Base-by-base conservation (phyloP, 2,329 filamentous ascomycete species). In the Teratosphaeria pseudoeucalypti region DNA sequence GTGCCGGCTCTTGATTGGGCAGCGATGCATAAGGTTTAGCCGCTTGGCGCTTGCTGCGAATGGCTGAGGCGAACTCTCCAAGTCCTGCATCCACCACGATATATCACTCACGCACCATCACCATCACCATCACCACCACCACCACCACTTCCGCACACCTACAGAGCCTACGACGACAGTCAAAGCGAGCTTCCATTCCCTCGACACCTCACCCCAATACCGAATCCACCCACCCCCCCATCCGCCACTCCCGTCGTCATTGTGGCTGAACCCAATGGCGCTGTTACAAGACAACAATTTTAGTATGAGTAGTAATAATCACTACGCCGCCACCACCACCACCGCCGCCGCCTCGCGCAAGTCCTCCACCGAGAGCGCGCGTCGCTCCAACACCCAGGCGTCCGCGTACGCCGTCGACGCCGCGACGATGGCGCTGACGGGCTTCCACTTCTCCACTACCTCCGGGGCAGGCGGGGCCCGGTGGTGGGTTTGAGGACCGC, bases 381-480 rank as follows among this genome's bases (percentile, higher is more conserved):
- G 82, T 70, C 82, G 82, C 71, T 81, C 85, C 75, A 43, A 43
- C 37, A 86, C 94, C 77, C 87, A 92, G 79, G 91, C 92, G 78
- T 92, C 87, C 76, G 95, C 90, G 83, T 96, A 96, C 79, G 80
- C 89, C 70, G 89, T 92, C 76, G 85, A 92, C 77, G 74, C 77
- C 64, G 79, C 79, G 71, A 82, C 85, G 68, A 82, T 85, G 75
- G 82, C 80, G 72, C 82, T 96, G 70, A 86, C 86, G 75, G 89
- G 89, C 75, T 88, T 94, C 79, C 91, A 95, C 81, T 96, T 95
- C 85, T 58, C 57, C 29, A 95, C 88, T 85, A 92, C 91, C 89
- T 92, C 89, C 80, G 83, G 85, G 83, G 87, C 85, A 79, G 83
- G 87, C 83, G 70, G 66, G 65, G 63, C 62, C 67, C 65, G 62